Base-by-base conservation (phyloP, 768 basidiomycete genomes). In the Termitomyces sp. region DNA sequence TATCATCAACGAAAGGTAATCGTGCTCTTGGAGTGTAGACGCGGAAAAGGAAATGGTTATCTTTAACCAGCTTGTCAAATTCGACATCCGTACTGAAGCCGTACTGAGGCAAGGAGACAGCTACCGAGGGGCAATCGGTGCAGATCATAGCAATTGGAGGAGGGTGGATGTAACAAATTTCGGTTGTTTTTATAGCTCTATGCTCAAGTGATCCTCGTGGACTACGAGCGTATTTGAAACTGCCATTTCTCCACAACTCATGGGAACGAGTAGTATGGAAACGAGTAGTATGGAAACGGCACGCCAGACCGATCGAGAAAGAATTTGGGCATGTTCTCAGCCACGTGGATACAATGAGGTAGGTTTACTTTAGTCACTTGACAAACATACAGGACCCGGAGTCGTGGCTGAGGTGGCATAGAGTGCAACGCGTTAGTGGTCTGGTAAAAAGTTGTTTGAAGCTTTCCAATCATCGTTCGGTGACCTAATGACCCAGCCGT, bases 21-120 rank as follows among this genome's bases (percentile, higher is more conserved):
- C 74, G 79, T 59, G 81, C 79, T 69, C 85, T 89, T 34, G 90
- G 90, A 40, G 89, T 91, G 70, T 92, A 86, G 14, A 92, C 84
- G 47, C 91, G 88, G 77, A 89, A 92, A 67, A 92, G 81, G 73
- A 90, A 91, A 38, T 82, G 85, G 70, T 91, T 92, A 57, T 80
- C 77, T 57, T 81, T 75, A 65, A 87, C 73, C 48, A 92, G 82
- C 40, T 73, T 76, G 56, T 83, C 81, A 69, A 92, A 92, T 47
- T 84, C 77, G 69, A 81, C 73, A 64, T 87, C 83, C 47, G 82
- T 69, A 47, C 85, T 82, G 69, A 91, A 91, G 56, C 90, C 89
- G 67, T 87, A 87, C 71, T 90, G 91, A 57, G 90, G 89, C 52
- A 90, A 79, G 42, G 73, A 66, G 42, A 62, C 52, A 56, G 70